A percentile compares a stretch with the other conserved stretches of the same genome.
phyloP scores from a whole-genome alignment of 1,284 basidiomycete species.

The Naganishia cerealis region DNA sequence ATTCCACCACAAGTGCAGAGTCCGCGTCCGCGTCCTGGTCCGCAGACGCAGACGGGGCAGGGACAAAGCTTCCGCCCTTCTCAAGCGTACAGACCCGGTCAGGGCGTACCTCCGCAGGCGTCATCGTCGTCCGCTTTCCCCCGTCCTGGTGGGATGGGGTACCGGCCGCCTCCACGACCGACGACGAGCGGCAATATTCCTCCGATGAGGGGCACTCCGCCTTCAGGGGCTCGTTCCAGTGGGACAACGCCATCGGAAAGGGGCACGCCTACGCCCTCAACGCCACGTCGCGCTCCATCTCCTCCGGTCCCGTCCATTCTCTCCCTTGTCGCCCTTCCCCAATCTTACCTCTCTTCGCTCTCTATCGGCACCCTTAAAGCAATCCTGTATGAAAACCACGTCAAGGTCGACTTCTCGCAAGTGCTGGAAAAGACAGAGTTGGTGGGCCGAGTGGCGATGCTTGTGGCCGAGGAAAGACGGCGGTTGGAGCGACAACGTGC shows the following conservation, averaged over 20 bases:
- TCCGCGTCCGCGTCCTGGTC: conserved; percentile 35
- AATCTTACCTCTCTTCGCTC: conserved; percentile 61
- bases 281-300: conserved; percentile 36
- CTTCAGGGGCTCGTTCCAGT: not conserved
- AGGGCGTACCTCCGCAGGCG: too few species aligned
- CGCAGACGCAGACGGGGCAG: conserved; percentile 29
- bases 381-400: conserved; percentile 65
- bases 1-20: conserved; percentile 29
- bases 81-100: not conserved
- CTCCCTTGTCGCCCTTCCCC: conserved; percentile 64
- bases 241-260: conserved; percentile 37
- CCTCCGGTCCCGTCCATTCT: conserved; percentile 61
- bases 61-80: conserved; percentile 30
- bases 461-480: conserved; percentile 66
- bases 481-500: conserved; percentile 51
- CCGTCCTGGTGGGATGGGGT: conserved; percentile 25
- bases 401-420: conserved; percentile 54
- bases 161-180: conserved; percentile 33
- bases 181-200: not conserved
- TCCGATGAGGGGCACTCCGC: conserved; percentile 25
- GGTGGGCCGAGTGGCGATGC: conserved; percentile 64
- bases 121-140: conserved; percentile 31
- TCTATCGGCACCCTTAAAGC: conserved; percentile 69
- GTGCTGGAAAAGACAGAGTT: conserved; percentile 61
- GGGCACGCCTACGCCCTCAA: conserved; percentile 43